Conservation (phyloP, 2,329 filamentous ascomycete genomes). For the Colletotrichum cuscutae region DNA sequence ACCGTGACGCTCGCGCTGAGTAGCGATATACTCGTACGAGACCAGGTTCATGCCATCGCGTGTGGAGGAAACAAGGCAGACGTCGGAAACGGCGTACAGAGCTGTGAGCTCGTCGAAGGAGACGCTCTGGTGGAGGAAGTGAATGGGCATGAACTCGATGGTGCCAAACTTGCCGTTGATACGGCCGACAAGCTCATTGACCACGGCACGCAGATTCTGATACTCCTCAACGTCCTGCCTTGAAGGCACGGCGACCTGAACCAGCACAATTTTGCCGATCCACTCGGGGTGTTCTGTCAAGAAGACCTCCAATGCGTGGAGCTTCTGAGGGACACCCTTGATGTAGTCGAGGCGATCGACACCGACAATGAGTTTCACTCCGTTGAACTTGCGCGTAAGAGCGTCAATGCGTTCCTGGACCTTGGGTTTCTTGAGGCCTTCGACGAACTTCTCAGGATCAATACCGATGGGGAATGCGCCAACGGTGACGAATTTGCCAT, state of each 20-base stretch:
- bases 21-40: slow-evolving; percentile 97
- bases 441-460: slow-evolving; percentile 94
- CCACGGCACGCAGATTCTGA: slow-evolving; percentile 92
- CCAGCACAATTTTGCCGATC: slow-evolving; percentile 96
- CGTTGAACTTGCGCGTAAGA: slow-evolving; percentile 90
- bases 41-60: slow-evolving; percentile 99
- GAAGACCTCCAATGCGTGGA: slow-evolving; percentile 96
- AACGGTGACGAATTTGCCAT: slow-evolving; percentile 88
- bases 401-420: slow-evolving; percentile 89
- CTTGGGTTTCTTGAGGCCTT: slow-evolving; percentile 85
- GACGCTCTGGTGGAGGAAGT: slow-evolving; percentile 97
- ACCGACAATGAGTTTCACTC: slow-evolving; percentile 95
- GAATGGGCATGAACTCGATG: slow-evolving; percentile 98
- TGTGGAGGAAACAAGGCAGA: slow-evolving; percentile 93
- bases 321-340: slow-evolving; percentile 97
- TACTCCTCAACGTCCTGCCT: slow-evolving; percentile 98
- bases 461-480: slow-evolving; percentile 98
- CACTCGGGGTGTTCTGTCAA: slow-evolving; percentile 96
- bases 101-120: slow-evolving; percentile 94
- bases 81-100: slow-evolving; percentile 91
- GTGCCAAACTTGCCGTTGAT: slow-evolving; percentile 98
- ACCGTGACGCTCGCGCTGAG: slow-evolving; percentile 89
- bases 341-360: slow-evolving; percentile 98
- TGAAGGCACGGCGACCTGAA: slow-evolving; percentile 95
- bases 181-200: slow-evolving; percentile 95